A percentile compares a stretch with the other conserved stretches of the same genome.
These are phyloP conservation scores for Ophiostoma pallidulum DNA, from an alignment of 2,329 filamentous ascomycete genomes.

Conservation along the genomic window DNA sequence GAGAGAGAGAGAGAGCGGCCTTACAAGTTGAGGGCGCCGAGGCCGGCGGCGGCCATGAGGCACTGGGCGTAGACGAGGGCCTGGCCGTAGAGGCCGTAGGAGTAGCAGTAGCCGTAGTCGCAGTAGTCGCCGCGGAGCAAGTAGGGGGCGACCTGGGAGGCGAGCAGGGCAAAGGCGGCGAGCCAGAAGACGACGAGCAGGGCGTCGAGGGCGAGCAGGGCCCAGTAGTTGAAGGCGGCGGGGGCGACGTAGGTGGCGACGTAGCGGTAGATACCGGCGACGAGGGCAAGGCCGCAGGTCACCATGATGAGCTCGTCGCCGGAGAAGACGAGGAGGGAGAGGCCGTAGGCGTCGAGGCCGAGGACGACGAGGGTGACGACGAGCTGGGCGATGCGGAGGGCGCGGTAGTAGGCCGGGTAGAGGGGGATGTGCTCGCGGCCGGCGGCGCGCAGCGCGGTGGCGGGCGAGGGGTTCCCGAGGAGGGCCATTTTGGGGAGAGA, in stretches of 20 bases:
- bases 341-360: slow-evolving; percentile 37
- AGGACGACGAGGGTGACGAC: slow-evolving; percentile 36
- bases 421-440: slow-evolving; percentile 37
- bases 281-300: too few relatives aligned
- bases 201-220: slow-evolving; percentile 40
- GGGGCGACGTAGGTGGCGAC: slow-evolving; percentile 32
- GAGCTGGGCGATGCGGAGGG: slow-evolving; percentile 36
- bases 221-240: slow-evolving; percentile 44
- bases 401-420: slow-evolving; percentile 35
- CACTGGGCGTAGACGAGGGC: slow-evolving; percentile 18
- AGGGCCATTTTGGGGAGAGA: not conserved
- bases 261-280: slow-evolving; percentile 37
- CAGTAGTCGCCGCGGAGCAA: slow-evolving; percentile 15
- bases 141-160: slow-evolving; percentile 25
- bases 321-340: slow-evolving; percentile 25
- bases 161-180: slow-evolving; percentile 32
- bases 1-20: slow-evolving; percentile 16
- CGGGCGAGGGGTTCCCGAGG: not conserved
- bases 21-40: slow-evolving; percentile 37
- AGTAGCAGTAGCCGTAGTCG: slow-evolving; percentile 11
- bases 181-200: slow-evolving; percentile 46
- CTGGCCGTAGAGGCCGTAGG: slow-evolving; percentile 9
- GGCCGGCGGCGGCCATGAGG: slow-evolving; percentile 28
- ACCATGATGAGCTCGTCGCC: slow-evolving; percentile 28
- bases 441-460: slow-evolving; percentile 23